Conservation (phyloP, 169 alveolate genomes). For the Plasmodium ovale region DNA sequence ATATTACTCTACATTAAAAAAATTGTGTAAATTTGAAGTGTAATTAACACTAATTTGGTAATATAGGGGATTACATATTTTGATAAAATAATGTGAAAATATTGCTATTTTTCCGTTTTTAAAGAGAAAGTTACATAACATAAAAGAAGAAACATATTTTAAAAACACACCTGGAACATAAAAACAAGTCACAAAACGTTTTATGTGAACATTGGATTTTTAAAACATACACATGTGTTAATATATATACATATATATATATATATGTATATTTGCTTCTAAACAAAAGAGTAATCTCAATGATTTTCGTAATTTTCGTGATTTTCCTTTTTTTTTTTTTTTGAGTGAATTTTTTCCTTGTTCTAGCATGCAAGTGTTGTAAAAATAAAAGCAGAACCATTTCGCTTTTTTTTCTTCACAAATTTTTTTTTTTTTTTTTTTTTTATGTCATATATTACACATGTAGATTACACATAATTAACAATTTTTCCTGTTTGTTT, state of each 20-base stretch:
- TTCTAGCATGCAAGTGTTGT: conserved; percentile 38
- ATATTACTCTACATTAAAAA: background rate
- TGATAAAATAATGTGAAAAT: no score
- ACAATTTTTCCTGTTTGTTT: background rate
- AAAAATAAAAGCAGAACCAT: conserved; percentile 21
- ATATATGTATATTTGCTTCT: background rate
- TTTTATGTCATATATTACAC: conserved; percentile 8
- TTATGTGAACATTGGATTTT: background rate
- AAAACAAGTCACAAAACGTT: background rate
- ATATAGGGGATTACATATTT: no score
- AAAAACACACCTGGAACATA: background rate
- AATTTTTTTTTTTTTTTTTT: conserved; percentile 24
- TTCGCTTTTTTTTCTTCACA: conserved; percentile 19
- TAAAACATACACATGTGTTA: background rate
- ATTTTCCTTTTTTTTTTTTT: conserved; percentile 21
- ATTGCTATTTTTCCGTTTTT: background rate
- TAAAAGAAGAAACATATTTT: conserved; percentile 13
- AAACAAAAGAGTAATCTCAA: conserved; percentile 16
- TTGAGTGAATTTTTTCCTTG: background rate
- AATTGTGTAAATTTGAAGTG: conserved; percentile 12
- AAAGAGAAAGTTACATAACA: conserved; percentile 11
- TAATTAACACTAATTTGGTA: background rate
- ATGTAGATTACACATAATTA: background rate
- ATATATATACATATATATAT: background rate
- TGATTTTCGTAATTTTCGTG: conserved; percentile 11